A percentile compares a stretch with the other conserved stretches of the same genome.
Evolutionary conservation across 768 basidiomycete species (phyloP).

Genomic region (Lactarius deliciosus): DNA sequence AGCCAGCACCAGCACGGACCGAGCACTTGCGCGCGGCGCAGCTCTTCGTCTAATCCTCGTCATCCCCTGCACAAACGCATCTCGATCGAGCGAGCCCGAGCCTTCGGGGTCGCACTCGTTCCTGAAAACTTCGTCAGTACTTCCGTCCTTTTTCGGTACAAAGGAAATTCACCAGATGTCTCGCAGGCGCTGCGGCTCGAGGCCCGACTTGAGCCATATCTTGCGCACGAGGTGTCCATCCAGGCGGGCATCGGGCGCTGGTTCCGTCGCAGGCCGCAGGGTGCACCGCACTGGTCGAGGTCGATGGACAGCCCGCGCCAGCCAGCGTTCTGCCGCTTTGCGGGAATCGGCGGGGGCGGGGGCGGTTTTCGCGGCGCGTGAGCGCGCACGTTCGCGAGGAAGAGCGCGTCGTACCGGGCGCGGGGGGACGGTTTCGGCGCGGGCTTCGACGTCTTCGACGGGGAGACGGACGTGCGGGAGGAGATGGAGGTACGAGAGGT

Average conservation of each 20-base stretch:
- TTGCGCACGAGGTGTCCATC: constrained; percentile 53
- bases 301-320: constrained; percentile 72
- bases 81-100: constrained; percentile 55
- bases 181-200: constrained; percentile 49
- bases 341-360: constrained; percentile 38
- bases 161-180: constrained; percentile 57
- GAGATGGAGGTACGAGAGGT: constrained; percentile 45
- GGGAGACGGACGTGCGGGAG: constrained; percentile 16
- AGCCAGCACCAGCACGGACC: constrained; percentile 18
- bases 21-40: constrained; percentile 49
- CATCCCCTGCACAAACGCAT: constrained; percentile 70
- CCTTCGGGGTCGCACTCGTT: constrained; percentile 58
- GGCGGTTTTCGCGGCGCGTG: constrained; percentile 35
- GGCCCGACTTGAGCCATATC: constrained; percentile 59
- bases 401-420: constrained; percentile 36
- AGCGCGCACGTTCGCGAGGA: constrained; percentile 31
- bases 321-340: constrained; percentile 55
- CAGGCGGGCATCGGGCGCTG: constrained; percentile 45
- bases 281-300: constrained; percentile 44
- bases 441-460: background rate
- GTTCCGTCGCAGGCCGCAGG: constrained; percentile 32
- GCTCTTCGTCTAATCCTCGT: constrained; percentile 80
- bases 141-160: background rate
- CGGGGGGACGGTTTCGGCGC: constrained; percentile 31
- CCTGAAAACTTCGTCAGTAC: constrained; percentile 41